Evolutionary conservation across 164 flowering plant species (phyloP).

Genomic region (Amborella trichopoda): DNA sequence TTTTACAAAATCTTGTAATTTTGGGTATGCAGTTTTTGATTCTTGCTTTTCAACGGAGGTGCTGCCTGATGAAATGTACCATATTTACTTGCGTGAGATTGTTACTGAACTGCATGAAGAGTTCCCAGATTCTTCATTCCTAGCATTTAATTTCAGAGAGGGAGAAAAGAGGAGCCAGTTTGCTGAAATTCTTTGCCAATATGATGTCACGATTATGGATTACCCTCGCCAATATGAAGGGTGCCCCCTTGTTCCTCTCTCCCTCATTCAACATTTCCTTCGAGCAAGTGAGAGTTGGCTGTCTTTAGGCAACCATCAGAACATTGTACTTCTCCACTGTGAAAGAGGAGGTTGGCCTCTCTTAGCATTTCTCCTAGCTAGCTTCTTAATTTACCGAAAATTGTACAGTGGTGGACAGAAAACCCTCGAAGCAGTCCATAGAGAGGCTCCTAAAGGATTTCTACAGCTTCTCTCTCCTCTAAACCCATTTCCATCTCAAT

Average conservation of each 20-base stretch:
- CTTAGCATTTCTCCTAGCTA: slow-evolving; percentile 75
- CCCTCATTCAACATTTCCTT: slow-evolving; percentile 84
- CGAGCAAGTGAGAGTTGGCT: slow-evolving; percentile 89
- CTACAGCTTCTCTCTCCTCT: slow-evolving; percentile 81
- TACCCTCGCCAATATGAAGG: slow-evolving; percentile 97
- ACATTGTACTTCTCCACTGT: slow-evolving; percentile 76
- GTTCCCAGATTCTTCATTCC: slow-evolving; percentile 68
- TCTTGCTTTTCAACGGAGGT: slow-evolving; percentile 94
- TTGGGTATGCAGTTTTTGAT: slow-evolving; percentile 75
- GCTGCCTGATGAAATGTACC: slow-evolving; percentile 69
- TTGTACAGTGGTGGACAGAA: slow-evolving; percentile 67
- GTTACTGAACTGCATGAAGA: slow-evolving; percentile 75
- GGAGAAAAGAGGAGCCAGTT: slow-evolving; percentile 85
- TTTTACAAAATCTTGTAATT: neutral
- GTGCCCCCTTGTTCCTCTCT: slow-evolving; percentile 79
- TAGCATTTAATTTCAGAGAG: slow-evolving; percentile 88
- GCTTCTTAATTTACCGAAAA: slow-evolving; percentile 70
- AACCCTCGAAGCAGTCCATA: slow-evolving; percentile 86
- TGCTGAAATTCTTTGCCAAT: slow-evolving; percentile 72
- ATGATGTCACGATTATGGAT: slow-evolving; percentile 83
- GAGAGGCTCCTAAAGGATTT: slow-evolving; percentile 92
- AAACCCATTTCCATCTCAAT: slow-evolving; percentile 91
- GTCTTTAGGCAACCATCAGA: slow-evolving; percentile 50
- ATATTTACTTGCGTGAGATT: slow-evolving; percentile 73
- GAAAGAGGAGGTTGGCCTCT: slow-evolving; percentile 99